Conservation (phyloP, 345 rosid genomes). For the Eucalyptus lansdowneana region DNA sequence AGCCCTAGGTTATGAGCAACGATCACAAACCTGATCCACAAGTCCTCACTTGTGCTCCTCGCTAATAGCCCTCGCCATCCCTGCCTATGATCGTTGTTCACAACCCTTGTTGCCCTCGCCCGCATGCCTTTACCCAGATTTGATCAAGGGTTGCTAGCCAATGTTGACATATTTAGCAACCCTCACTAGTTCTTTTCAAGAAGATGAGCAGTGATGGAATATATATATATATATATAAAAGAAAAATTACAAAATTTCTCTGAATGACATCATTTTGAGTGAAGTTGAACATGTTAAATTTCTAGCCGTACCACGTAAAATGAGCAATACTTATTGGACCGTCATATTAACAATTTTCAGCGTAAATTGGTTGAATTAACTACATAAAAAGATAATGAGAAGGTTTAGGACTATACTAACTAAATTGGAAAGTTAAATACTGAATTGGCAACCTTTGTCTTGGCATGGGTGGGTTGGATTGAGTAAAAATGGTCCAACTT, state of each 20-base stretch:
- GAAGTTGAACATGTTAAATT: neutral
- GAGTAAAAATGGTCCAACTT: neutral
- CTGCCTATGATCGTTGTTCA: neutral
- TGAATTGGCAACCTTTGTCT: neutral
- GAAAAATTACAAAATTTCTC: neutral
- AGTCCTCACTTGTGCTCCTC: neutral
- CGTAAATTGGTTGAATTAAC: neutral
- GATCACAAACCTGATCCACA: neutral
- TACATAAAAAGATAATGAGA: neutral
- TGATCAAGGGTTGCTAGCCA: neutral
- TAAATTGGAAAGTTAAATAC: neutral
- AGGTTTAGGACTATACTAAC: neutral
- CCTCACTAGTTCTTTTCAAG: neutral
- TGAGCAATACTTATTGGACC: neutral
- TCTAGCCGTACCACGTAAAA: fast-evolving
- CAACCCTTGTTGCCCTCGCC: neutral
- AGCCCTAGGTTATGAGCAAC: neutral
- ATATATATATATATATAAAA: neutral
- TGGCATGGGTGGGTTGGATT: neutral
- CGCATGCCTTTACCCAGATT: neutral
- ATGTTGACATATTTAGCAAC: neutral
- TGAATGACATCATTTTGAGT: neutral
- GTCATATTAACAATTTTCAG: neutral
- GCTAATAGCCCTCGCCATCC: neutral
- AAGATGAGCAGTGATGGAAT: neutral